phyloP scores from a whole-genome alignment of 2,329 filamentous ascomycete genomes.

The Chrysoporthe puriensis region DNA sequence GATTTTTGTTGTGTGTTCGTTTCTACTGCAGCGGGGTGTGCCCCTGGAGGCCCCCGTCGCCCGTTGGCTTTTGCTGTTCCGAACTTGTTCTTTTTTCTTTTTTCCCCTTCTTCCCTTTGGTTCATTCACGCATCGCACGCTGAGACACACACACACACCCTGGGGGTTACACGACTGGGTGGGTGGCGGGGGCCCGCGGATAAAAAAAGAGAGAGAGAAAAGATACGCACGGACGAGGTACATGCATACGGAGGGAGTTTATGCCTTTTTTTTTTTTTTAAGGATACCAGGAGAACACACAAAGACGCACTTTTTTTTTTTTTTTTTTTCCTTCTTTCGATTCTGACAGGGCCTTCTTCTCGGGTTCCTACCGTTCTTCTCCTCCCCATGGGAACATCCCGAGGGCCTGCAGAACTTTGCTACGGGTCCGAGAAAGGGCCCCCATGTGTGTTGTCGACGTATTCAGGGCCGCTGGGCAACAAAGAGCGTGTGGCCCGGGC shows the following conservation, averaged over 20 bases:
- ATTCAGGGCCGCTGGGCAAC: no score
- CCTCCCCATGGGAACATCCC: neutral
- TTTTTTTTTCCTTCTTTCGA: neutral
- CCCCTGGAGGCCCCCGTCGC: no score
- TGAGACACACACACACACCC: constrained; percentile 1
- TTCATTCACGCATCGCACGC: neutral
- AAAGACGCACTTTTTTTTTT: neutral
- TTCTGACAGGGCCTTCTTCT: neutral
- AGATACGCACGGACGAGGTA: neutral
- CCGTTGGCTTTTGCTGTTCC: no score
- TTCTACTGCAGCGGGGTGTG: no score
- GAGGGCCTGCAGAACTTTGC: no score
- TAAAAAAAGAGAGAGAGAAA: constrained; percentile 1
- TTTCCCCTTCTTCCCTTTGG: neutral
- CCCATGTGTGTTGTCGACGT: no score
- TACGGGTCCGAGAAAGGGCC: neutral
- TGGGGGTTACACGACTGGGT: constrained; percentile 1
- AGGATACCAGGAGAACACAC: constrained; percentile 3
- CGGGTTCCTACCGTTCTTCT: neutral
- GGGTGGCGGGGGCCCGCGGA: neutral
- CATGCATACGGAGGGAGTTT: constrained; percentile 12
- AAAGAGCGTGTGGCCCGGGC: no score
- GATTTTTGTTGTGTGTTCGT: no score
- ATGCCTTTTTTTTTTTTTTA: constrained; percentile 7
- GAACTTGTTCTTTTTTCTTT: neutral